A percentile compares a stretch with the other conserved stretches of the same genome.
Conservation (phyloP, 2,329 filamentous ascomycete genomes). For the Hirsutella rhossiliensis region DNA sequence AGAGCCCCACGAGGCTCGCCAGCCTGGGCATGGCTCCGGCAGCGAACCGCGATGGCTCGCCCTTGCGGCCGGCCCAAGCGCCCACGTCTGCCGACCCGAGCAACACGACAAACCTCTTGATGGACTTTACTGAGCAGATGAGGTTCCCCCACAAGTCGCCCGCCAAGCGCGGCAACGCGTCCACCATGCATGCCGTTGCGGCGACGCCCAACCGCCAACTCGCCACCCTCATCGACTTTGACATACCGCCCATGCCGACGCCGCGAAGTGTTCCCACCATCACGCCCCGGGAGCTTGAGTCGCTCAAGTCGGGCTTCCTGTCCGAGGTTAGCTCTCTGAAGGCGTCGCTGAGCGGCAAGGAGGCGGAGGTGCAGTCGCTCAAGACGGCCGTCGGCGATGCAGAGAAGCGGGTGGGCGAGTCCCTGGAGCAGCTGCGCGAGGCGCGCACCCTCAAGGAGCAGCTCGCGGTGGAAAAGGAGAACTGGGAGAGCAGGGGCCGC, state of each 20-base stretch:
- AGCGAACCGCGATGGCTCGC: conserved; percentile 12
- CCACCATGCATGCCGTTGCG: conserved; percentile 13
- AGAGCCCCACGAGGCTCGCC: conserved; percentile 46
- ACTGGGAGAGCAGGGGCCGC: conserved; percentile 73
- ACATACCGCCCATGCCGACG: conserved; percentile 86
- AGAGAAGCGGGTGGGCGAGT: conserved; percentile 81
- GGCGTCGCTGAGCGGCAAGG: conserved; percentile 82
- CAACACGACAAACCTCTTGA: conserved; percentile 65
- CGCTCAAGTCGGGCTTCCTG: conserved; percentile 78
- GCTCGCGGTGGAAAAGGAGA: conserved; percentile 60
- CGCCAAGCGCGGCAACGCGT: conserved; percentile 18
- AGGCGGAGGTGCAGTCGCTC: conserved; percentile 78
- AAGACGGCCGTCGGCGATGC: conserved; percentile 83
- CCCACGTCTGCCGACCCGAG: conserved; percentile 28
- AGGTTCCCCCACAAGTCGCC: conserved; percentile 38
- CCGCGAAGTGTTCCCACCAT: conserved; percentile 84
- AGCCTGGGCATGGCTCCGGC: conserved; percentile 14
- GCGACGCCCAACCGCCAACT: conserved; percentile 41
- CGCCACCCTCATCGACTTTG: conserved; percentile 59
- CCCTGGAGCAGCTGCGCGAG: conserved; percentile 71
- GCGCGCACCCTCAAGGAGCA: conserved; percentile 59
- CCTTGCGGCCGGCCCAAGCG: conserved; percentile 24
- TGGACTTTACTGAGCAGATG: conserved; percentile 77
- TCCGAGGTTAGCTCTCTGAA: conserved; percentile 93
- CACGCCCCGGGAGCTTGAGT: conserved; percentile 84